Conservation (phyloP, 1,284 basidiomycete species). For the Puccinia triticina region DNA sequence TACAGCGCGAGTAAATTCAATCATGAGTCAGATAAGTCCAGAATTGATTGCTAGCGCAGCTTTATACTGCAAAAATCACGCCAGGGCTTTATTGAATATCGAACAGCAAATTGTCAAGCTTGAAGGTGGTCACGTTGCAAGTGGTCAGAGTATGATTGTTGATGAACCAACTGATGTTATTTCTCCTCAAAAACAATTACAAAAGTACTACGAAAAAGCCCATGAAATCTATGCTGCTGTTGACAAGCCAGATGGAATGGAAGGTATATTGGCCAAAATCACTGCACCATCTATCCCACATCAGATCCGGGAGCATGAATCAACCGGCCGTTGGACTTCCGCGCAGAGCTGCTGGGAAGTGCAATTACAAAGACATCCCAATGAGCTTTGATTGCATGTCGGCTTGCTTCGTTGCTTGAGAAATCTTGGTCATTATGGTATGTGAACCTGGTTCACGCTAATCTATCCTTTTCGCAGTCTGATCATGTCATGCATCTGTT, state of each 20-base stretch:
- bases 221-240: constrained; percentile 95
- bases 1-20: constrained; percentile 69
- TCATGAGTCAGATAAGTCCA: constrained; percentile 80
- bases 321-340: constrained; percentile 94
- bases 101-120: constrained; percentile 73
- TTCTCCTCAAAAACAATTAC: constrained; percentile 65
- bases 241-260: constrained; percentile 99
- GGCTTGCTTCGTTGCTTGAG: constrained; percentile 88
- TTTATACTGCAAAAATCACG: constrained; percentile 89
- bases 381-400: constrained; percentile 84
- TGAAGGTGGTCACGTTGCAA: constrained; percentile 53
- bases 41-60: constrained; percentile 91
- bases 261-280: constrained; percentile 88
- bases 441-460: constrained; percentile 56
- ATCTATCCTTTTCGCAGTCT: neutral
- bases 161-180: constrained; percentile 64
- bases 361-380: constrained; percentile 84
- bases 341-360: constrained; percentile 99
- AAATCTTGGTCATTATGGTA: constrained; percentile 96
- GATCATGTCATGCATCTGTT: neutral
- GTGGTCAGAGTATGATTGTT: constrained; percentile 54
- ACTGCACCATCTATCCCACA: constrained; percentile 89
- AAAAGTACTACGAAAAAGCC: constrained; percentile 82
- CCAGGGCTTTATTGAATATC: constrained; percentile 90
- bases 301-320: constrained; percentile 97